Conservation (phyloP, 2,329 filamentous ascomycete genomes). For the Penicillium sp. region DNA sequence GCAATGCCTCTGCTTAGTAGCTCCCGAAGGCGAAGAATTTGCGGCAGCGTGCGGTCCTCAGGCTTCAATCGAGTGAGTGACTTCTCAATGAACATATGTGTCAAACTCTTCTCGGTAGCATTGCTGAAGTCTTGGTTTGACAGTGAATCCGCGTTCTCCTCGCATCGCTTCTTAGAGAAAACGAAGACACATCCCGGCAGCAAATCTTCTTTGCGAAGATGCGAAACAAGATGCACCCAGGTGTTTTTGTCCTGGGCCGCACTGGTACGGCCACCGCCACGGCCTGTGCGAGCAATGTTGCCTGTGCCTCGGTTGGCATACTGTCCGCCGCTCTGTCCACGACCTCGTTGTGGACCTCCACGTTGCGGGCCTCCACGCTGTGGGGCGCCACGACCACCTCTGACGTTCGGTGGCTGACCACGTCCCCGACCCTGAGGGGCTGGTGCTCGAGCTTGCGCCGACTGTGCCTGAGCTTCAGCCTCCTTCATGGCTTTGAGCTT, state of each 20-base stretch:
- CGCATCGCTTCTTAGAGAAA: conserved; percentile 96
- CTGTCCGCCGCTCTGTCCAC: conserved; percentile 54
- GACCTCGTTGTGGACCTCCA: conserved; percentile 37
- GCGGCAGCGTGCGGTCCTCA: conserved; percentile 85
- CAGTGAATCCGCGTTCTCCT: conserved; percentile 93
- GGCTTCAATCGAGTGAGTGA: conserved; percentile 87
- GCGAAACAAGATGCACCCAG: conserved; percentile 94
- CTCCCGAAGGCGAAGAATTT: conserved; percentile 84
- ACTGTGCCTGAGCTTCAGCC: conserved; percentile 48
- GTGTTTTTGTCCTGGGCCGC: conserved; percentile 93
- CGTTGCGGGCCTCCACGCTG: conserved; percentile 35
- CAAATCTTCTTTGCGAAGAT: conserved; percentile 79
- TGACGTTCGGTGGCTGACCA: conserved; percentile 43
- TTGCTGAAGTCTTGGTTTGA: conserved; percentile 95
- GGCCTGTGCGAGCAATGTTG: conserved; percentile 85
- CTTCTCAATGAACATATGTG: conserved; percentile 96
- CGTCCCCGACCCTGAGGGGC: conserved; percentile 54
- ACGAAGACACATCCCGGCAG: conserved; percentile 96
- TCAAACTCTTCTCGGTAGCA: conserved; percentile 88
- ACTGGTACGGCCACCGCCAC: conserved; percentile 80
- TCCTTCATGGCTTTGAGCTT: conserved; percentile 62
- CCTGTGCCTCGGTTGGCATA: conserved; percentile 62
- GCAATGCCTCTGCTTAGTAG: conserved; percentile 85
- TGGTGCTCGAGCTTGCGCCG: conserved; percentile 51
- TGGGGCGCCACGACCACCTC: conserved; percentile 46